Base-by-base conservation (phyloP, 129 eudicot species). In the Flaveria robusta region DNA sequence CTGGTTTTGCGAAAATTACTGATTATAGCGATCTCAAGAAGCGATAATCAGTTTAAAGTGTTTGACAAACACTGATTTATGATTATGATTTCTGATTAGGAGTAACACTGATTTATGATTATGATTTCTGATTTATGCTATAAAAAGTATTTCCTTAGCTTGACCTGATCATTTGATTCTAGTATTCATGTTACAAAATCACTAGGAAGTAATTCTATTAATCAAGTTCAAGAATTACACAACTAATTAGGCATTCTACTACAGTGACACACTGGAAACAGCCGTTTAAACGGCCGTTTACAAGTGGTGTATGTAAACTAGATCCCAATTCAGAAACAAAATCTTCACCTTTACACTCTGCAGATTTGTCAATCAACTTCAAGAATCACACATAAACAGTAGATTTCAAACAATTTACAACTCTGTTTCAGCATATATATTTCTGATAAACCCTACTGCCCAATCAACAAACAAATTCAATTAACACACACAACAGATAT, bases 151-250 rank as follows among this genome's bases (percentile, higher is more conserved):
- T n/a, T n/a, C n/a, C 10, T 7, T 3, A 45, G 23, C 23, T 19
- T 24, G 20, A 77, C 75, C 47, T 67, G 60, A 29, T 67, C 42
- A 24, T 24, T 9, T 23, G 66, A 59, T 59, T 59, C 66, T 59
- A 24, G 13, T 59, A 3, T 43, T 43, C 47, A 43, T 43, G 49
- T 43, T 43, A 43, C 49, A 43, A 43, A 43, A 43, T 11, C 49
- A 9, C 14, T 43, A 9, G 49, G 13, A 43, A 43, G 27, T 24
- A 24, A 1, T 24, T 24, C 27, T 24, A 24, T 24, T 24, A 34
- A 34, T 34, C 39, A 34, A 34, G 39, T 34, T 34, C 39, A 34
- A 34, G 39, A 4, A 4, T 34, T 34, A 34, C 39, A 34, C 3
- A 4, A 34, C 39, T 34, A 3, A 34, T 34, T 5, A 34, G 39